These are phyloP conservation scores for Gossypium trilobum DNA, from an alignment of 441 rosid genomes.

Conservation along the genomic window DNA sequence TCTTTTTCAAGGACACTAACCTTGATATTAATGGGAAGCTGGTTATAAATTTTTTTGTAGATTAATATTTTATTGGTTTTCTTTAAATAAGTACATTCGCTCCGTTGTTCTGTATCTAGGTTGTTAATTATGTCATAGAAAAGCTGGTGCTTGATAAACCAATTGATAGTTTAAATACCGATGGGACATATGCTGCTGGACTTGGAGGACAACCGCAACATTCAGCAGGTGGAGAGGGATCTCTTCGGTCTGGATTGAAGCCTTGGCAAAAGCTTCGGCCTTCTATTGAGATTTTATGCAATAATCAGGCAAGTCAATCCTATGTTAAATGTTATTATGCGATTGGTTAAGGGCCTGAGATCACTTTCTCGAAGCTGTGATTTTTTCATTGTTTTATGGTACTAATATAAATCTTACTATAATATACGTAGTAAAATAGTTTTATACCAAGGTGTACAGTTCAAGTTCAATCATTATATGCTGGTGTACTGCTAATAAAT, in stretches of 20 bases:
- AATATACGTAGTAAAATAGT: not conserved
- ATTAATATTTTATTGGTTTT: not conserved
- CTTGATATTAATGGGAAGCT: not conserved
- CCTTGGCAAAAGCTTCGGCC: slow-evolving; percentile 84
- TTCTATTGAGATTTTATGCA: slow-evolving; percentile 87
- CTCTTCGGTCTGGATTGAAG: slow-evolving; percentile 59
- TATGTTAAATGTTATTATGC: slow-evolving; percentile 1
- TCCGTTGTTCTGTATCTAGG: slow-evolving; percentile 38
- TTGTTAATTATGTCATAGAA: slow-evolving; percentile 90
- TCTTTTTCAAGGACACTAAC: not conserved
- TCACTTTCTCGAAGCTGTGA: not conserved
- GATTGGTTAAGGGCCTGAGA: not conserved
- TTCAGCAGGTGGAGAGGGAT: slow-evolving; percentile 58
- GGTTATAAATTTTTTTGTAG: not conserved
- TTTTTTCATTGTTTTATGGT: not conserved
- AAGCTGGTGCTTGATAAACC: slow-evolving; percentile 93
- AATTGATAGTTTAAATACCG: slow-evolving; percentile 46
- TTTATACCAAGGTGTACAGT: not conserved
- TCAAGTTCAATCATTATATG: not conserved
- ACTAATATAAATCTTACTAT: not conserved
- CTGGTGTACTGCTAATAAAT: not conserved
- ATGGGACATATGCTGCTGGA: slow-evolving; percentile 59
- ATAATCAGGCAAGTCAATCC: slow-evolving; percentile 70
- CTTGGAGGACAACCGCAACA: slow-evolving; percentile 57
- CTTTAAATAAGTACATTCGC: not conserved